These are phyloP conservation scores for Colletotrichum sp. DNA, from an alignment of 2,329 filamentous ascomycete species.

Conservation along the genomic window DNA sequence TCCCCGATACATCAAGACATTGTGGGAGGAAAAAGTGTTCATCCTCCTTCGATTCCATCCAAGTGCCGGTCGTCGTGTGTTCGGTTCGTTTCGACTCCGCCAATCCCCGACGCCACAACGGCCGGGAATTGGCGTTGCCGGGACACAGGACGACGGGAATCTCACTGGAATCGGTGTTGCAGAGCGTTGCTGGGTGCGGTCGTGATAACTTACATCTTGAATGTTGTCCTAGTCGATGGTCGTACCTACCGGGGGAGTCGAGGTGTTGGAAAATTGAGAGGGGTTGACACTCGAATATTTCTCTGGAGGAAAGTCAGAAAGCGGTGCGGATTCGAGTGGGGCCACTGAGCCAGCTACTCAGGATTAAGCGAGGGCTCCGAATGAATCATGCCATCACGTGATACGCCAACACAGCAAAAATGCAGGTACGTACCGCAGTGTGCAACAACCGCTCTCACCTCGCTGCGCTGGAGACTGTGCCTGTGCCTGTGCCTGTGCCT, in stretches of 20 bases:
- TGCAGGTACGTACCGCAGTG: neutral
- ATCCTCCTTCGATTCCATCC: neutral
- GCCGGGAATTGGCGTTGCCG: neutral
- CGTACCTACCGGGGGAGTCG: slow-evolving; percentile 30
- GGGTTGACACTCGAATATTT: slow-evolving; percentile 39
- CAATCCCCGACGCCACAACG: neutral
- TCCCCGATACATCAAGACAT: neutral
- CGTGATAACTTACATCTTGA: slow-evolving; percentile 43
- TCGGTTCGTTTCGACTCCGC: neutral
- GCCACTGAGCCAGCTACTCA: slow-evolving; percentile 29
- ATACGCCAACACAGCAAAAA: slow-evolving; percentile 2
- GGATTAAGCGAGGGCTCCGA: slow-evolving; percentile 46
- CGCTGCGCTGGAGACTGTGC: neutral
- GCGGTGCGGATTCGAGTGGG: slow-evolving; percentile 34
- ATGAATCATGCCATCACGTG: slow-evolving; percentile 30
- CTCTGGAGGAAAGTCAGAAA: slow-evolving; percentile 28
- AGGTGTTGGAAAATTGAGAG: slow-evolving; percentile 41
- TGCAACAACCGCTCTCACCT: neutral
- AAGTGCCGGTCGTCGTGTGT: neutral
- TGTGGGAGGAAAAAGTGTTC: neutral
- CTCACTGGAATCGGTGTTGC: slow-evolving; percentile 4
- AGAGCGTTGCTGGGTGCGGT: neutral
- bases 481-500: neutral
- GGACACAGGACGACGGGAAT: slow-evolving; percentile 5
- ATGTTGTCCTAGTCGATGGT: slow-evolving; percentile 40